Conservation (phyloP, 2,329 filamentous ascomycete species). For the Incumbomyces lentus region DNA sequence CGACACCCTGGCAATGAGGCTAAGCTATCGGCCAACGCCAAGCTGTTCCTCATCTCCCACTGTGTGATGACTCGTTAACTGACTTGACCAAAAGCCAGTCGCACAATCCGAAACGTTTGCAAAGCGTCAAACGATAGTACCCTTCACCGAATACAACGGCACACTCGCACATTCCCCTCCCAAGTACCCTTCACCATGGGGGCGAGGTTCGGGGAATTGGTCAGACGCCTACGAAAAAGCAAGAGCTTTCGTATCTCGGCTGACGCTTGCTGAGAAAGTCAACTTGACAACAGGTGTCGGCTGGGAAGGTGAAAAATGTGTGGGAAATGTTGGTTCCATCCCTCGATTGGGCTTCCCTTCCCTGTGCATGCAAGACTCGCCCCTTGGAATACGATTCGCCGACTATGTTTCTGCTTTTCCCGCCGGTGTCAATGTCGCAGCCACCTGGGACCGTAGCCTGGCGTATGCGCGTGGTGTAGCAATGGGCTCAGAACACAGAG, state of each 20-base stretch:
- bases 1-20: not conserved
- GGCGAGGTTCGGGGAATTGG: constrained; percentile 65
- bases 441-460: constrained; percentile 68
- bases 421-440: constrained; percentile 66
- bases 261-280: constrained; percentile 82
- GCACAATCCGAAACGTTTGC: not conserved
- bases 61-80: not conserved
- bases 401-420: constrained; percentile 78
- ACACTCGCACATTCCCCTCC: constrained; percentile 42
- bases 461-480: constrained; percentile 59
- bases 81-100: not conserved
- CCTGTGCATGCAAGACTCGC: constrained; percentile 80
- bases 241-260: constrained; percentile 65
- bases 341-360: constrained; percentile 54
- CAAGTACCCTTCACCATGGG: constrained; percentile 81
- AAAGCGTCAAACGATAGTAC: constrained; percentile 4
- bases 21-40: not conserved
- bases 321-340: constrained; percentile 55
- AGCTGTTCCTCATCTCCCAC: too few relatives aligned
- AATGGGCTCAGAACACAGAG: constrained; percentile 65
- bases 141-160: constrained; percentile 3
- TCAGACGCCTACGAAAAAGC: constrained; percentile 65
- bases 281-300: constrained; percentile 86
- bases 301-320: constrained; percentile 61
- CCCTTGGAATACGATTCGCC: constrained; percentile 64